Conservation (phyloP, 371 early-diverging fungal genomes). For the Dichotomocladium elegans region DNA sequence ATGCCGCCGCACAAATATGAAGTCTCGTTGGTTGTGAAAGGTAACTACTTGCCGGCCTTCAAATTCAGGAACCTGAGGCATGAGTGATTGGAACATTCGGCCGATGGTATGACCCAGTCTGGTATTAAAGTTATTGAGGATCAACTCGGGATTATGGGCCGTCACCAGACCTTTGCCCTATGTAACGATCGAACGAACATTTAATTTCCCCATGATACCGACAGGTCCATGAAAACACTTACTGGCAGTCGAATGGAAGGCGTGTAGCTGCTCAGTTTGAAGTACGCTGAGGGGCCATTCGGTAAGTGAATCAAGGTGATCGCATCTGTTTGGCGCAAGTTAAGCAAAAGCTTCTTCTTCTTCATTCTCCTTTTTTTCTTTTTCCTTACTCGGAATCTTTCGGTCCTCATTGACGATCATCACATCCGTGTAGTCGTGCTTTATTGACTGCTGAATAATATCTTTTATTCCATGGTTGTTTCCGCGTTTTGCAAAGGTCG, state of each 20-base stretch:
- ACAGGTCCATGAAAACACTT: constrained; percentile 3
- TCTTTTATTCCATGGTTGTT: constrained; percentile 84
- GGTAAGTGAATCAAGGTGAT: constrained; percentile 94
- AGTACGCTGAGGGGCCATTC: constrained; percentile 95
- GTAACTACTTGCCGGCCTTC: constrained; percentile 95
- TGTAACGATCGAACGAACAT: background rate
- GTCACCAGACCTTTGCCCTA: constrained; percentile 82
- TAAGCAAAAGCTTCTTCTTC: background rate
- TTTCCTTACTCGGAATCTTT: constrained; percentile 76
- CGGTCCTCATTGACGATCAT: constrained; percentile 91
- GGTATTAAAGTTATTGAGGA: constrained; percentile 97
- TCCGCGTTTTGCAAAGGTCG: constrained; percentile 87
- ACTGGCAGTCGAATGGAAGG: constrained; percentile 77
- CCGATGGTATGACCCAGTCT: constrained; percentile 96
- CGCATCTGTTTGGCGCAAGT: constrained; percentile 55
- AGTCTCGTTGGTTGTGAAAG: constrained; percentile 99
- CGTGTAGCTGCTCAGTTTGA: constrained; percentile 82
- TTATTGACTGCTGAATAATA: constrained; percentile 85
- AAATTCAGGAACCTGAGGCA: constrained; percentile 97
- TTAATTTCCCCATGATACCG: background rate
- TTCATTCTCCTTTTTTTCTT: background rate
- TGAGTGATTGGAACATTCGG: constrained; percentile 92
- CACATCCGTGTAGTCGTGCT: constrained; percentile 90
- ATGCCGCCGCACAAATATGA: constrained; percentile 98
- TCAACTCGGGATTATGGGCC: constrained; percentile 92